These are phyloP conservation scores for Cyathus pygmaeus DNA, from an alignment of 1,284 basidiomycete species.

Conservation along the genomic window DNA sequence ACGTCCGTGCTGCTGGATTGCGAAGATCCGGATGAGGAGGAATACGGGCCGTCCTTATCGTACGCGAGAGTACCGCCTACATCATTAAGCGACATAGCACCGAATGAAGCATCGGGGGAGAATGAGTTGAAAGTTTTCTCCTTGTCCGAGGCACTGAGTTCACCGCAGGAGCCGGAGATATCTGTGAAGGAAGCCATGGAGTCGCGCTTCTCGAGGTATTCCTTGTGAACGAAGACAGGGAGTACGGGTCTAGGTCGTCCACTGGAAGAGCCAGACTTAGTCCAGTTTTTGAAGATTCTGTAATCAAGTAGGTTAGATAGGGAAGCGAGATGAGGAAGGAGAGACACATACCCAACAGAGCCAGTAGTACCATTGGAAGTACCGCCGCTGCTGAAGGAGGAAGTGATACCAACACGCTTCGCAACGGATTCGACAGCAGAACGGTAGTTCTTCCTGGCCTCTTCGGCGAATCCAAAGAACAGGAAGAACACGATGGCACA, in stretches of 20 bases:
- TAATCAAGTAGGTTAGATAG: neutral
- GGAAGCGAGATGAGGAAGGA: neutral
- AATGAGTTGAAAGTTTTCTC: slow-evolving; percentile 43
- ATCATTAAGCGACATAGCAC: slow-evolving; percentile 46
- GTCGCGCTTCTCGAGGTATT: slow-evolving; percentile 52
- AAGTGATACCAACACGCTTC: slow-evolving; percentile 58
- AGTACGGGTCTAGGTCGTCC: slow-evolving; percentile 36
- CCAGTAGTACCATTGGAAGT: slow-evolving; percentile 16
- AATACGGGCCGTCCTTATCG: slow-evolving; percentile 33
- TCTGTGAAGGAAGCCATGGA: slow-evolving; percentile 58
- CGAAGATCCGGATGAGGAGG: slow-evolving; percentile 37
- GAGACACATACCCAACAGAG: slow-evolving; percentile 45
- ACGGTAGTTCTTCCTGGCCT: slow-evolving; percentile 36
- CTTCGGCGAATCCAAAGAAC: slow-evolving; percentile 49
- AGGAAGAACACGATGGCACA: slow-evolving; percentile 45
- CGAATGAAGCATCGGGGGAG: slow-evolving; percentile 43
- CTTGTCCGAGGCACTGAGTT: slow-evolving; percentile 46
- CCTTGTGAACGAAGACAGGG: slow-evolving; percentile 55
- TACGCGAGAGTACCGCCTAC: slow-evolving; percentile 51
- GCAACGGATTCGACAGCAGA: slow-evolving; percentile 54
- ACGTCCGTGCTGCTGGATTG: slow-evolving; percentile 23
- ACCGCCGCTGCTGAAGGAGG: slow-evolving; percentile 30
- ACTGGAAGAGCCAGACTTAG: slow-evolving; percentile 13
- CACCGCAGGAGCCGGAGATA: slow-evolving; percentile 46
- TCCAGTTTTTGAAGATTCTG: slow-evolving; percentile 7